Evolutionary conservation across 2,329 filamentous ascomycete species (phyloP), one percentile per base, ranked within the genome.

Genomic region (Talaromyces pinophilus): DNA sequence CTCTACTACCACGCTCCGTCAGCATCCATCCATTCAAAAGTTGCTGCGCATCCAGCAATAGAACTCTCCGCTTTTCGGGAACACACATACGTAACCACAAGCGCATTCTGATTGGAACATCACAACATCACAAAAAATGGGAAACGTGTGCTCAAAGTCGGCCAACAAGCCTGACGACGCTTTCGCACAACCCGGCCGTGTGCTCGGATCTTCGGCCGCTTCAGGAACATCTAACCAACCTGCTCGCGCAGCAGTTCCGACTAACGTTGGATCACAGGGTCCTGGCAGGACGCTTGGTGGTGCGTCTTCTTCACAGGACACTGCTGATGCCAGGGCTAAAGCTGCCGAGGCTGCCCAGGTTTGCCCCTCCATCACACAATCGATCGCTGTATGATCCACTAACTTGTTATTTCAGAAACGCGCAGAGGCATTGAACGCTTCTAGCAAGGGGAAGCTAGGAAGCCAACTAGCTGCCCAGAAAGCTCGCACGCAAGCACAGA

Each of bases 321-420:
- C 78, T 2, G 82, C 82, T 22, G 89, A 93, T 75, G 89, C 92
- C 40, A 85, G 89, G 67, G 84, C 83, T 64, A 91, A 88, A 67
- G 93, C 93, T 3, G 92, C 92, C 0, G 86, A 87, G 70, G 93
- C 93, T 62, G 93, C 93, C 67, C 91, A 96, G 88, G 93, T 96
- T 78, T 75, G 87, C 81, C 70, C 81, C 28, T 33, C 52, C 10
- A 48, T 59, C 33, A 44, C 62, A 10, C 28, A 42, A 62, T 57
- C 65, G 40, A 63, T 63, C 62, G 25, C 17, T 38, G 40, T 25
- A 40, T 11, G 11, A 30, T 54, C 46, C 10, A 50, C 52, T 42
- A 52, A 19, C 22, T 57, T 54, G 30, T n/a, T 17, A 30, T 33
- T 50, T 35, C 60, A 93, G 90, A 88, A 89, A 75, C 86, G 92